Conservation (phyloP, 2,329 filamentous ascomycete genomes). For the Colletotrichum musae region DNA sequence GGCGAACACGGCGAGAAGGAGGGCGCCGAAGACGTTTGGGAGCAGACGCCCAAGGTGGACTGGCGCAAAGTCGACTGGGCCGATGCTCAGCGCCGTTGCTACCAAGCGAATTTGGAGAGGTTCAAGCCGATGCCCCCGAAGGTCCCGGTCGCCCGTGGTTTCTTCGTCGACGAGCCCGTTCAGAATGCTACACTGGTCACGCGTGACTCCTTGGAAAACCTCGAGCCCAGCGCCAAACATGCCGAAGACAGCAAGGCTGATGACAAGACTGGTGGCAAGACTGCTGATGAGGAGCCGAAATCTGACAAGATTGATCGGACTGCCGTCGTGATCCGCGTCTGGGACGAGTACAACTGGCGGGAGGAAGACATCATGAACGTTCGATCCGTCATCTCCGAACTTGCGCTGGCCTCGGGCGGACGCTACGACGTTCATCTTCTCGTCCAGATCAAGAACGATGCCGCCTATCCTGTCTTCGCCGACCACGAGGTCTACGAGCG, state of each 20-base stretch:
- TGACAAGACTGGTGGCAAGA: background rate
- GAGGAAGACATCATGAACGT: slow-evolving; percentile 87
- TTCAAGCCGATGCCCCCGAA: slow-evolving; percentile 69
- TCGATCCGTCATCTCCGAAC: slow-evolving; percentile 86
- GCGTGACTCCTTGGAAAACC: slow-evolving; percentile 33
- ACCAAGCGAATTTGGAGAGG: slow-evolving; percentile 77
- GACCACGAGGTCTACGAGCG: slow-evolving; percentile 77
- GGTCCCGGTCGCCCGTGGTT: slow-evolving; percentile 62
- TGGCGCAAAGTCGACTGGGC: slow-evolving; percentile 85
- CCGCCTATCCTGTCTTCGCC: slow-evolving; percentile 82
- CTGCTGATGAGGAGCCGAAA: slow-evolving; percentile 43
- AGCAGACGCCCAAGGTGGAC: slow-evolving; percentile 78
- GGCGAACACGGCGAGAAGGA: slow-evolving; percentile 88
- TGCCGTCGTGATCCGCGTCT: slow-evolving; percentile 85
- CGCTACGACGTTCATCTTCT: slow-evolving; percentile 91
- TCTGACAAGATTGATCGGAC: slow-evolving; percentile 68
- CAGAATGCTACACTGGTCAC: slow-evolving; percentile 43
- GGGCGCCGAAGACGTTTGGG: slow-evolving; percentile 86
- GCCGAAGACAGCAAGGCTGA: slow-evolving; percentile 6
- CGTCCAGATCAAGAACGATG: slow-evolving; percentile 86
- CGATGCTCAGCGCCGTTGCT: slow-evolving; percentile 81
- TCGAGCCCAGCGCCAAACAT: slow-evolving; percentile 29
- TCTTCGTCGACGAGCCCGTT: slow-evolving; percentile 61
- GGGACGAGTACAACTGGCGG: slow-evolving; percentile 84
- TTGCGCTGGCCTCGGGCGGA: slow-evolving; percentile 84